Percentiles rank a stretch among this genome's conserved stretches.
phyloP scores from a whole-genome alignment of 305 asterid species.

The Plantago coronopus region DNA sequence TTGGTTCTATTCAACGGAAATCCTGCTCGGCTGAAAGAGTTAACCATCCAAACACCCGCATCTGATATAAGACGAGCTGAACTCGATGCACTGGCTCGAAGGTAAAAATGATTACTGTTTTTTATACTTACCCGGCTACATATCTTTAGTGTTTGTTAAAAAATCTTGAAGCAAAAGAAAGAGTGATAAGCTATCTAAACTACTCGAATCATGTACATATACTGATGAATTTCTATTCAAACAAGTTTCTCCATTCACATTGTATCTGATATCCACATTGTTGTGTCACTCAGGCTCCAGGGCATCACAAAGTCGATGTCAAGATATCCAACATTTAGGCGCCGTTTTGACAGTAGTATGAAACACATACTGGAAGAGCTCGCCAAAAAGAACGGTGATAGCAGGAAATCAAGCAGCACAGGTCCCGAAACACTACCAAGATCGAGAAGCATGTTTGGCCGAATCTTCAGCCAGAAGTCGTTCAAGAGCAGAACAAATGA shows the following conservation, averaged over 20 bases:
- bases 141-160: too few species aligned
- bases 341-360: slow-evolving; percentile 72
- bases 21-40: slow-evolving; percentile 52
- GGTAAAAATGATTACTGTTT: slow-evolving; percentile 38
- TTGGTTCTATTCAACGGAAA: slow-evolving; percentile 61
- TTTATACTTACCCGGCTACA: background rate
- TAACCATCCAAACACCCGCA: slow-evolving; percentile 45
- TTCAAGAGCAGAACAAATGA: slow-evolving; percentile 37
- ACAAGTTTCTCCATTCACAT: background rate
- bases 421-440: slow-evolving; percentile 32
- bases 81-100: slow-evolving; percentile 83
- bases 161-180: too few species aligned
- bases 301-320: slow-evolving; percentile 88
- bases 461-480: slow-evolving; percentile 58
- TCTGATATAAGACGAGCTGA: slow-evolving; percentile 83
- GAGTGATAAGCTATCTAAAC: too few species aligned
- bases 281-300: slow-evolving; percentile 43
- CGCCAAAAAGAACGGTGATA: slow-evolving; percentile 47
- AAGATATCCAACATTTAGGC: slow-evolving; percentile 78
- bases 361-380: slow-evolving; percentile 58
- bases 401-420: slow-evolving; percentile 19
- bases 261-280: too few species aligned
- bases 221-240: background rate
- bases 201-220: background rate
- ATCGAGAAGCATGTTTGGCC: slow-evolving; percentile 58